Conservation (phyloP, 441 rosid genomes). For the Viola pubescens region DNA sequence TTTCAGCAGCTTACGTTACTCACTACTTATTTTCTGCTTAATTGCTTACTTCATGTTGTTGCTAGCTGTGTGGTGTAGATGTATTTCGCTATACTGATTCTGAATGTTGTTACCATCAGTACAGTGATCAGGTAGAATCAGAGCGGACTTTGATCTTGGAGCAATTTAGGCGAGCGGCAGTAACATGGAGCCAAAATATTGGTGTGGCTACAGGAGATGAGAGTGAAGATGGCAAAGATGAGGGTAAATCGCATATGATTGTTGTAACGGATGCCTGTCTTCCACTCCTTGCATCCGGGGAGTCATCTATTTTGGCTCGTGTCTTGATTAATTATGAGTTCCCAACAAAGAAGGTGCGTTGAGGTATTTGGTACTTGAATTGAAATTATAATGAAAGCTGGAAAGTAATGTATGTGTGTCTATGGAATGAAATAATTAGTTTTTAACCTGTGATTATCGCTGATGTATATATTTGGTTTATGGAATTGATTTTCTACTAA, state of each 20-base stretch:
- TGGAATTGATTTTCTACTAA: too few relatives aligned
- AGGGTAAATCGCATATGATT: constrained; percentile 51
- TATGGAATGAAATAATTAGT: too few relatives aligned
- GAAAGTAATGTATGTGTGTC: too few relatives aligned
- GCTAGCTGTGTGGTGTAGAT: too few relatives aligned
- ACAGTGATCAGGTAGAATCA: constrained; percentile 62
- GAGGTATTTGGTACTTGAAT: not conserved
- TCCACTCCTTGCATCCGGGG: constrained; percentile 59
- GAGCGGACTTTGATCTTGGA: constrained; percentile 50
- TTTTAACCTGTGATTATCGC: too few relatives aligned
- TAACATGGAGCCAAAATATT: constrained; percentile 44
- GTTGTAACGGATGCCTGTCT: constrained; percentile 83
- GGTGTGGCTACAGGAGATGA: constrained; percentile 25
- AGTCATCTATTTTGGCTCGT: constrained; percentile 49
- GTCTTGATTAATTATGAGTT: constrained; percentile 79
- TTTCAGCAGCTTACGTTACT: too few relatives aligned
- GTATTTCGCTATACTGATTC: not conserved
- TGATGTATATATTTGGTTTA: too few relatives aligned
- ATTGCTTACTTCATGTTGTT: too few relatives aligned
- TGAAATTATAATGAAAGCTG: not conserved
- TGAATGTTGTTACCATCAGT: constrained; percentile 31
- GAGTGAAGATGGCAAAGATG: constrained; percentile 30
- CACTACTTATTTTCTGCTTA: too few relatives aligned
- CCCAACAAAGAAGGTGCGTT: constrained; percentile 60
- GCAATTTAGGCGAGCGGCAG: constrained; percentile 47